Percentiles rank a stretch among this genome's conserved stretches.
These are phyloP conservation scores for Cicer yamashitae DNA, from an alignment of 306 rosid species.

Conservation along the genomic window DNA sequence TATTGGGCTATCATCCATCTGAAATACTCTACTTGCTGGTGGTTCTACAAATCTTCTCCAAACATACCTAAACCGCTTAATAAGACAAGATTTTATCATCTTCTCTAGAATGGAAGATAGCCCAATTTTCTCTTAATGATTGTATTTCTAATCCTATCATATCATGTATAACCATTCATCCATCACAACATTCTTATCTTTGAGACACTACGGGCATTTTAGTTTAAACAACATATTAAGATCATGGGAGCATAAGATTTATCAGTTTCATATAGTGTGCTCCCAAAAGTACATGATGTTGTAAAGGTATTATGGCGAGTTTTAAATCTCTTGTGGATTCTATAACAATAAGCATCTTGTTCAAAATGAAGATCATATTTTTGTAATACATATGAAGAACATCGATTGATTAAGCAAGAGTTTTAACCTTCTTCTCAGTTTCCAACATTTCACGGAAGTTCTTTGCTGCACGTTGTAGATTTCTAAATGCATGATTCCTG, in stretches of 20 bases:
- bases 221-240: neutral
- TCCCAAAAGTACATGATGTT: slow-evolving; percentile 27
- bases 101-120: neutral
- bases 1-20: neutral
- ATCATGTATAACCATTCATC: neutral
- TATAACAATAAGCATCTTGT: slow-evolving; percentile 37
- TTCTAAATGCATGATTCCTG: slow-evolving; percentile 89
- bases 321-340: slow-evolving; percentile 23
- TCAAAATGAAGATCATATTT: slow-evolving; percentile 8
- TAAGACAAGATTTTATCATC: slow-evolving; percentile 4
- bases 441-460: slow-evolving; percentile 77
- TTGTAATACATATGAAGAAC: slow-evolving; percentile 22
- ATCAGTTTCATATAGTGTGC: slow-evolving; percentile 28
- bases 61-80: neutral
- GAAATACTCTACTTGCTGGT: neutral
- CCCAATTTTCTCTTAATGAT: neutral
- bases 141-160: neutral
- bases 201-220: neutral
- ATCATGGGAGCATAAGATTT: slow-evolving; percentile 1
- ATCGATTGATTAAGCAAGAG: slow-evolving; percentile 39
- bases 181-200: neutral
- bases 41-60: neutral
- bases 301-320: neutral
- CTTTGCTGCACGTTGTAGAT: slow-evolving; percentile 75
- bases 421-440: slow-evolving; percentile 87